Evolutionary conservation across 2,329 filamentous ascomycete species (phyloP), one percentile per base, ranked within the genome.

Genomic region (Akanthomyces uredinophilus): DNA sequence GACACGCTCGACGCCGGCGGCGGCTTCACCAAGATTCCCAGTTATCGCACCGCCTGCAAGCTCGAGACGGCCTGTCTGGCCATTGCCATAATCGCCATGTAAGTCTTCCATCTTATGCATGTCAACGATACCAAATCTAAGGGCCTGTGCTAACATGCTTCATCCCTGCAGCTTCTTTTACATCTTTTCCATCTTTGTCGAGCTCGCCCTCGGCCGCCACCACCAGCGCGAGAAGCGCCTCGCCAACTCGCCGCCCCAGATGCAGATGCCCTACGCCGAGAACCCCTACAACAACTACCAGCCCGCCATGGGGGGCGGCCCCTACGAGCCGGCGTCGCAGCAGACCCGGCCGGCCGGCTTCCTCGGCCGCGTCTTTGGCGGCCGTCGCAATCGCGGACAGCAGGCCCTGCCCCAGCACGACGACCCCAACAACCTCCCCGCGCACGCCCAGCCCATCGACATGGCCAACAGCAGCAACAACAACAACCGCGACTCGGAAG

Each of bases 41-140:
- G 73, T 52, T 81, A 78, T 64, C 72, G 70, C 44, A 74, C 74
- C 8, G 86, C 88, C 1, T 97, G 93, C 79, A 81, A 81, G 63
- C 78, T 96, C 67, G 86, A 96, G 76, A 91, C 87, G 55, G 92
- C 88, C 50, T 84, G 81, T 64, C 87, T 97, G 66, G 89, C 90
- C 4, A 87, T 95, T 18, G 79, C 92, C 35, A 89, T 97, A 64
- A 84, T 92, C 62, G 89, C 83, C 70, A 86, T 90, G 87, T 92
- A 79, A 77, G 80, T 11, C 32, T 35, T 5, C 2, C 32, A 4
- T 32, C 29, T 32, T n/a, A n/a, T n/a, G n/a, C n/a, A n/a, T n/a
- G n/a, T n/a, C n/a, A n/a, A n/a, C n/a, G n/a, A n/a, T n/a, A n/a
- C n/a, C n/a, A n/a, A n/a, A n/a, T n/a, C n/a, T n/a, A n/a, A n/a